phyloP scores from a whole-genome alignment of 306 rosid species.

The Lathyrus oleraceus region DNA sequence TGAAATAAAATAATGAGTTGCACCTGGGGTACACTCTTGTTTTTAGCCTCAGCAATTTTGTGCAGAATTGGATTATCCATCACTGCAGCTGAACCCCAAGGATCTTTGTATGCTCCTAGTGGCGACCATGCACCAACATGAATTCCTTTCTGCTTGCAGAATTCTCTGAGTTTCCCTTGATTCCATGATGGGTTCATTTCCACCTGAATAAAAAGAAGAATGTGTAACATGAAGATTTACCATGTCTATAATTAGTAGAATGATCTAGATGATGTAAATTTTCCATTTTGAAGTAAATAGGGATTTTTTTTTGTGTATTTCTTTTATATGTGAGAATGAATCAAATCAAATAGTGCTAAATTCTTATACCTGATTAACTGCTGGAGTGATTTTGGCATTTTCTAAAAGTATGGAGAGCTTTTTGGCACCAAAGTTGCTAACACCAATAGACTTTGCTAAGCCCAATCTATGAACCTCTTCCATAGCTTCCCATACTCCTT shows the following conservation, averaged over 20 bases:
- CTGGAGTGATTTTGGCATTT: constrained; percentile 35
- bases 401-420: constrained; percentile 31
- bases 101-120: constrained; percentile 32
- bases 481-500: neutral
- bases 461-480: neutral
- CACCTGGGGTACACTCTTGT: constrained; percentile 12
- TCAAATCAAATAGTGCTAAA: no score
- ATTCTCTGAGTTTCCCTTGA: constrained; percentile 33
- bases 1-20: no score
- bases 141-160: constrained; percentile 37
- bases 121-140: constrained; percentile 49
- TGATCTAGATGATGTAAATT: no score
- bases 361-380: constrained; percentile 46
- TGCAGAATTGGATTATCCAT: constrained; percentile 41
- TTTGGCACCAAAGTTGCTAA: neutral
- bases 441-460: neutral
- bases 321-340: no score
- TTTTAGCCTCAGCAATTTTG: constrained; percentile 33
- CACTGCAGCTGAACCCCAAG: constrained; percentile 36
- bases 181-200: constrained; percentile 48
- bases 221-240: no score
- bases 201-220: constrained; percentile 25
- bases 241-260: no score
- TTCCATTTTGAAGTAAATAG: no score
- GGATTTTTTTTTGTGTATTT: no score